A percentile compares a stretch with the other conserved stretches of the same genome.
Evolutionary conservation across 768 basidiomycete species (phyloP).

Genomic region (Wakefieldia striispora): DNA sequence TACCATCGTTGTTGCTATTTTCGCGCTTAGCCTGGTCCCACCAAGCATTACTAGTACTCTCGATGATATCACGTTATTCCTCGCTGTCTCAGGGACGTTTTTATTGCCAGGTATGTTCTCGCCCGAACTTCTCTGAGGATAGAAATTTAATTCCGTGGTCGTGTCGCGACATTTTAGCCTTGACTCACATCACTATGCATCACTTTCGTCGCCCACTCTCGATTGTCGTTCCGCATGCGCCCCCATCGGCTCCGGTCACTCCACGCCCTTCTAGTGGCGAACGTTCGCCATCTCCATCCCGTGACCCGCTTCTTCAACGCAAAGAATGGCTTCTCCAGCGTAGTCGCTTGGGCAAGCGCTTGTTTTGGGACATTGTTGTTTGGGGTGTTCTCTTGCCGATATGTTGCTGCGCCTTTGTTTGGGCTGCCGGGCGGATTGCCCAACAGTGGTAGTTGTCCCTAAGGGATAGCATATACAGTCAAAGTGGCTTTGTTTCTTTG

Average conservation of each 20-base stretch:
- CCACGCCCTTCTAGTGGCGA: constrained; percentile 17
- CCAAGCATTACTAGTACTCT: constrained; percentile 36
- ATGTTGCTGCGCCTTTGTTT: constrained; percentile 53
- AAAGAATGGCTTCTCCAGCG: constrained; percentile 86
- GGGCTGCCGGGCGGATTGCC: constrained; percentile 53
- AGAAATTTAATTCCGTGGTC: background rate
- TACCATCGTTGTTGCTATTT: constrained; percentile 40
- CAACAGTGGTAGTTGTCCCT: constrained; percentile 47
- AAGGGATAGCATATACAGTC: constrained; percentile 4
- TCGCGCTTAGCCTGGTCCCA: constrained; percentile 47
- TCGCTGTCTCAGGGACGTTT: constrained; percentile 56
- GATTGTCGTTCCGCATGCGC: constrained; percentile 69
- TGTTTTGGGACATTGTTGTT: constrained; percentile 82
- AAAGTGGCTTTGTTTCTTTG: background rate
- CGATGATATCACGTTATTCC: constrained; percentile 48
- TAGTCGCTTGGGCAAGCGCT: constrained; percentile 62
- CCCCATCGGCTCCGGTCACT: constrained; percentile 21
- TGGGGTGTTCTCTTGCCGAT: constrained; percentile 70
- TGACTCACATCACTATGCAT: constrained; percentile 79
- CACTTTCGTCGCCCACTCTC: constrained; percentile 81
- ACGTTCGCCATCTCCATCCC: constrained; percentile 30
- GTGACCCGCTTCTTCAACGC: constrained; percentile 74
- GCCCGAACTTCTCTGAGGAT: background rate
- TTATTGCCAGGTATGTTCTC: constrained; percentile 52
- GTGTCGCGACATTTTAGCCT: constrained; percentile 43